Conservation (phyloP, 2,329 filamentous ascomycete genomes). For the Fusarium sp. region DNA sequence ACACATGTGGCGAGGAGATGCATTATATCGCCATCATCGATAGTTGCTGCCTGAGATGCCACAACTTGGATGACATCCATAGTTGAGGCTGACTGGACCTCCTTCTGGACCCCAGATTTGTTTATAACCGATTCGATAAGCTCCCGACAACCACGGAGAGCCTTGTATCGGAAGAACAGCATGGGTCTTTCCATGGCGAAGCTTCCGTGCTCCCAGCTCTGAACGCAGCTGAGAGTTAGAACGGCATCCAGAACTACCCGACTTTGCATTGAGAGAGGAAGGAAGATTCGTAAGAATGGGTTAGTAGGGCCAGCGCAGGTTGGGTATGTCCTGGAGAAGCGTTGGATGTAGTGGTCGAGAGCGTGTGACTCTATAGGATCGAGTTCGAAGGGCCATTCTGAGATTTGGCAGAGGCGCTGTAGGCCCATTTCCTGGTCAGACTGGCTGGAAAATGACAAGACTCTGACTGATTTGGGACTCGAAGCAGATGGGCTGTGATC, state of each 20-base stretch:
- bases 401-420: neutral
- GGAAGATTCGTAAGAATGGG: slow-evolving; percentile 30
- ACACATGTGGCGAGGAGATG: slow-evolving; percentile 28
- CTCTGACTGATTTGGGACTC: too few relatives aligned
- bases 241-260: slow-evolving; percentile 27
- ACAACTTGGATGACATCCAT: neutral
- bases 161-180: slow-evolving; percentile 24
- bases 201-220: slow-evolving; percentile 31
- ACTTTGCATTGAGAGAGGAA: slow-evolving; percentile 32
- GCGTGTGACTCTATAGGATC: slow-evolving; percentile 17
- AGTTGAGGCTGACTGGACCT: neutral
- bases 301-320: slow-evolving; percentile 26
- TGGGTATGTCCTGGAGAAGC: slow-evolving; percentile 33
- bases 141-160: slow-evolving; percentile 20
- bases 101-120: neutral
- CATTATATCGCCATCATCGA: neutral
- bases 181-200: slow-evolving; percentile 20
- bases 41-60: neutral
- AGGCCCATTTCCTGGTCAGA: too few relatives aligned
- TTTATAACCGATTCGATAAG: neutral
- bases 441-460: neutral
- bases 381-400: slow-evolving; percentile 28
- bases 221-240: slow-evolving; percentile 24
- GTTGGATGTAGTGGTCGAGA: slow-evolving; percentile 33
- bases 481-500: neutral